Evolutionary conservation across 805 yeast genomes (phyloP).

Genomic region (Starmerella cellae): DNA sequence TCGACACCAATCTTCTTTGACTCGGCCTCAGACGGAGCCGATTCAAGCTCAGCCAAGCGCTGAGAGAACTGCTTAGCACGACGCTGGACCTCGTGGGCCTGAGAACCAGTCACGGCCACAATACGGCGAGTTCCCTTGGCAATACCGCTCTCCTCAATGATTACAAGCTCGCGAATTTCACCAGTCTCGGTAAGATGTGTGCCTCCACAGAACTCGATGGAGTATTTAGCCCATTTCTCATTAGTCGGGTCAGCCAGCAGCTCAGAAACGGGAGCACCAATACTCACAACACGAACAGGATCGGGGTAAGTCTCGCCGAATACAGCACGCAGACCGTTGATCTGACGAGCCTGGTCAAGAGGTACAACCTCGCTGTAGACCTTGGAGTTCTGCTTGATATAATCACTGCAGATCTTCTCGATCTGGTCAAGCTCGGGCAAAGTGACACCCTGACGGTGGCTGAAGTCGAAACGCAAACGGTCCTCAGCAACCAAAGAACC

Average conservation of each 20-base stretch:
- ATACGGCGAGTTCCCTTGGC: conserved; percentile 98
- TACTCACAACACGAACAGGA: conserved; percentile 94
- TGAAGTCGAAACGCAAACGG: conserved; percentile 89
- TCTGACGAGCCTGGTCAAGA: conserved; percentile 55
- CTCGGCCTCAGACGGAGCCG: conserved; percentile 59
- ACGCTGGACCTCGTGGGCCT: conserved; percentile 81
- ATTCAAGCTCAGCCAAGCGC: conserved; percentile 45
- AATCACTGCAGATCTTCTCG: conserved; percentile 59
- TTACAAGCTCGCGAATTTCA: conserved; percentile 80
- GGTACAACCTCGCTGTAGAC: conserved; percentile 80
- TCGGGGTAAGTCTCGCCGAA: conserved; percentile 98
- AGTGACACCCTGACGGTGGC: conserved; percentile 75
- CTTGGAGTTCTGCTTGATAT: conserved; percentile 52
- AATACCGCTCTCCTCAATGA: conserved; percentile 90
- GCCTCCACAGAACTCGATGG: conserved; percentile 98
- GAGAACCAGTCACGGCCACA: conserved; percentile 89
- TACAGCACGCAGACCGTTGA: conserved; percentile 86
- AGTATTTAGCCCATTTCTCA: conserved; percentile 60
- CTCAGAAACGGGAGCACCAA: conserved; percentile 82
- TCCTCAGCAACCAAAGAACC: conserved; percentile 96
- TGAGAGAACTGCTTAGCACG: conserved; percentile 59
- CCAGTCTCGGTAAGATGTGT: conserved; percentile 89
- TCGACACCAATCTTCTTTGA: conserved; percentile 75
- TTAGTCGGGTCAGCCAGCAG: conserved; percentile 57
- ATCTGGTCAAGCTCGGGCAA: conserved; percentile 58